Conservation (phyloP, 1,284 basidiomycete genomes). For the Trametes sp. region DNA sequence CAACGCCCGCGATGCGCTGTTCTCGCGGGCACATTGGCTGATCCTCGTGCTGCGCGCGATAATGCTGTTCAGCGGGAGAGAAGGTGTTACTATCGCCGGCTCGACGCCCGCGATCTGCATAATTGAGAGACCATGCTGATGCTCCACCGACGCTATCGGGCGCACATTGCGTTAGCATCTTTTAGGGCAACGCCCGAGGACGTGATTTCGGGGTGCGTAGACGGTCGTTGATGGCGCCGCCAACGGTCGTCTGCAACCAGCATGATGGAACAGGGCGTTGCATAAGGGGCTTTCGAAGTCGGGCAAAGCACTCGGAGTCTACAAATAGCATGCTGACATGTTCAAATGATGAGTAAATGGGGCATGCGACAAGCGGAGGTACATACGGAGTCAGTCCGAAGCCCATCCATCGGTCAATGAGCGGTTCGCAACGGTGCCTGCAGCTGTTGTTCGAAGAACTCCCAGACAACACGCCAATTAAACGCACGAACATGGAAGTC, state of each 20-base stretch:
- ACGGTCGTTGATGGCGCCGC: background rate
- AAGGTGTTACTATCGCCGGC: constrained; percentile 4
- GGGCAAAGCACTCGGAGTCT: background rate
- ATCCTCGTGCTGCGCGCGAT: background rate
- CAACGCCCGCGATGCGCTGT: constrained; percentile 6
- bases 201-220: background rate
- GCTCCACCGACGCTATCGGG: constrained; percentile 1
- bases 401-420: background rate
- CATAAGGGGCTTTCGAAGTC: background rate
- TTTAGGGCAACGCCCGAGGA: background rate
- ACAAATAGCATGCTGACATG: background rate
- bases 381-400: background rate
- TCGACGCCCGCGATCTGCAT: constrained; percentile 2
- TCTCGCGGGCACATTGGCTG: background rate
- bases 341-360: background rate
- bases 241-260: background rate
- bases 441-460: background rate
- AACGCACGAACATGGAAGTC: background rate
- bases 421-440: background rate
- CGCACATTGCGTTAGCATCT: background rate
- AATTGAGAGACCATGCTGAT: background rate
- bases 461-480: too few relatives aligned
- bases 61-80: background rate
- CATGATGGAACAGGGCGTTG: background rate
- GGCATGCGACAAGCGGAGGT: background rate